Conservation (phyloP, 1,284 basidiomycete species). For the Malassezia arunalokei region DNA sequence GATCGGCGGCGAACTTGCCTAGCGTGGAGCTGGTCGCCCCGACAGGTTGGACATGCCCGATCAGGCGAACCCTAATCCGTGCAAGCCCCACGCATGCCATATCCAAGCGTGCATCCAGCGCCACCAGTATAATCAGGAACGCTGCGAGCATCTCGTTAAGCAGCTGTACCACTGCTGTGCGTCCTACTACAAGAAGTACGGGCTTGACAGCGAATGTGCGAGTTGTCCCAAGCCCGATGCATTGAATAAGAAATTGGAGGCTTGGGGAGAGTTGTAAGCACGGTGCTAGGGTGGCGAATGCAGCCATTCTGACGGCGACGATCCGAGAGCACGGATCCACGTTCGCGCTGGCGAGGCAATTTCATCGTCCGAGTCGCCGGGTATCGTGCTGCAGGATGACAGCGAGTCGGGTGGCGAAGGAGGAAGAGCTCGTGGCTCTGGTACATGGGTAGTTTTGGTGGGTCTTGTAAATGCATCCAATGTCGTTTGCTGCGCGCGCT, state of each 20-base stretch:
- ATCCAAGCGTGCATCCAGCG: conserved; percentile 39
- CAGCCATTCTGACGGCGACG: conserved; percentile 9
- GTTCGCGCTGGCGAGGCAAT: background rate
- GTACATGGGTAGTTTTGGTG: background rate
- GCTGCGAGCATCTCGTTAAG: conserved; percentile 33
- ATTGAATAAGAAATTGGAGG: background rate
- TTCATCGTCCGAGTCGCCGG: conserved; percentile 8
- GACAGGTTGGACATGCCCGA: background rate
- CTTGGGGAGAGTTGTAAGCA: background rate
- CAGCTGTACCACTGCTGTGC: conserved; percentile 40
- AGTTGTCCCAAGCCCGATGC: conserved; percentile 30
- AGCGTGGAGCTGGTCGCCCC: background rate
- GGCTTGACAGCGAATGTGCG: conserved; percentile 24
- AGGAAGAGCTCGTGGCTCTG: background rate
- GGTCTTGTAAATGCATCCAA: conserved; percentile 1
- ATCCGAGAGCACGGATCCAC: conserved; percentile 7
- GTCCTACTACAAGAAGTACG: conserved; percentile 29
- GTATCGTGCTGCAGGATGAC: conserved; percentile 3
- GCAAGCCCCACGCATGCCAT: conserved; percentile 36
- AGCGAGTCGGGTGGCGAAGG: conserved; percentile 1
- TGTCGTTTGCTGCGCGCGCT: background rate
- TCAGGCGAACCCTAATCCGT: conserved; percentile 19
- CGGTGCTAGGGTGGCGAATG: background rate
- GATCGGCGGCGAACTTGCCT: background rate
- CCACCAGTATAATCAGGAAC: conserved; percentile 31